A percentile compares a stretch with the other conserved stretches of the same genome.
These are phyloP conservation scores for Byssothecium circinans DNA, from an alignment of 2,329 filamentous ascomycete genomes.

Conservation along the genomic window DNA sequence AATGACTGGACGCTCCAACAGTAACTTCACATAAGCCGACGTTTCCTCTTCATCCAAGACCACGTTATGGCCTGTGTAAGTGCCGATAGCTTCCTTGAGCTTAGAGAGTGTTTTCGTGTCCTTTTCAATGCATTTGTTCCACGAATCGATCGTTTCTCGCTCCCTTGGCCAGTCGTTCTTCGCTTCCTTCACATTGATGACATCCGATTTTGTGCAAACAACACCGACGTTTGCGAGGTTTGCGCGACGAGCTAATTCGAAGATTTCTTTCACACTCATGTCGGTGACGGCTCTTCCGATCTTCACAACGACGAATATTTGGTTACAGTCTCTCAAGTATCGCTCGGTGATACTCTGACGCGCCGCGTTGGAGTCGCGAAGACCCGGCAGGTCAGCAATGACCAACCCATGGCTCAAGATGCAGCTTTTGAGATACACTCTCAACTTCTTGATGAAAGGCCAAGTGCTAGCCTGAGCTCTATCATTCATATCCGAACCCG, in stretches of 20 bases:
- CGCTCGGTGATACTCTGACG: conserved; percentile 50
- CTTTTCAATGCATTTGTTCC: conserved; percentile 7
- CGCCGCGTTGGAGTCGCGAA: conserved; percentile 53
- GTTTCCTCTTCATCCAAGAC: conserved; percentile 27
- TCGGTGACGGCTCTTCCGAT: conserved; percentile 50
- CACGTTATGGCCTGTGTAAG: conserved; percentile 4
- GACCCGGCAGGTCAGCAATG: conserved; percentile 55
- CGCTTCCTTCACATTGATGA: conserved; percentile 14
- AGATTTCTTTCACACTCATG: conserved; percentile 45
- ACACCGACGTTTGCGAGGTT: conserved; percentile 36
- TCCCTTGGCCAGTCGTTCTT: conserved; percentile 15
- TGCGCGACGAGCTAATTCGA: conserved; percentile 46
- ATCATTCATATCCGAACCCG: not conserved
- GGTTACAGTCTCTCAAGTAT: conserved; percentile 50
- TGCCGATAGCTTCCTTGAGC: conserved; percentile 15
- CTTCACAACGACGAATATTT: conserved; percentile 51
- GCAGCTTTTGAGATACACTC: conserved; percentile 49
- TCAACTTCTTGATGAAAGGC: conserved; percentile 52
- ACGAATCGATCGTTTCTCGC: conserved; percentile 12
- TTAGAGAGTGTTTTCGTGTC: conserved; percentile 5
- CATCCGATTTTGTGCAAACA: conserved; percentile 26
- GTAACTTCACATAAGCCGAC: conserved; percentile 14
- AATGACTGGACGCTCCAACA: conserved; percentile 5
- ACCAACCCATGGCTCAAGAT: conserved; percentile 54
- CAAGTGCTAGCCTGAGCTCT: conserved; percentile 35